Conservation (phyloP, 306 rosid species). For the Abrus precatorius region DNA sequence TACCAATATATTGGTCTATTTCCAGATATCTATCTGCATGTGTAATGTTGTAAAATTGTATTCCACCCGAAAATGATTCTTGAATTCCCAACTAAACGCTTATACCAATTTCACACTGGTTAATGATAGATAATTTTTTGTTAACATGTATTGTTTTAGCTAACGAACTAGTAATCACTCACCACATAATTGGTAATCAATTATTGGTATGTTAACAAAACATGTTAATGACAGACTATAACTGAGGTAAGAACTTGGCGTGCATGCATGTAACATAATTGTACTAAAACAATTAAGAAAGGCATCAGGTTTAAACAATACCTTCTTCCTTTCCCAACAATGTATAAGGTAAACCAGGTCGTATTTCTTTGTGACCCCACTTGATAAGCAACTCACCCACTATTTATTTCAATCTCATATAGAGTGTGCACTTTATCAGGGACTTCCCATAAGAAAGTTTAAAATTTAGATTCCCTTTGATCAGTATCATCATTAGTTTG, state of each 20-base stretch:
- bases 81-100: background rate
- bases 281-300: background rate
- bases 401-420: background rate
- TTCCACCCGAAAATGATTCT: background rate
- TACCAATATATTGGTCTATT: background rate
- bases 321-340: slow-evolving; percentile 21
- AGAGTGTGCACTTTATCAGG: background rate
- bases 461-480: slow-evolving; percentile 32
- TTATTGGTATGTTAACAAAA: background rate
- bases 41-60: background rate
- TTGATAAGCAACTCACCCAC: slow-evolving; percentile 1
- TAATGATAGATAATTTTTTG: background rate
- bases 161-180: background rate
- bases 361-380: slow-evolving; percentile 38
- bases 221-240: background rate
- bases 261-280: background rate
- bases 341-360: background rate
- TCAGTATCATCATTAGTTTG: slow-evolving; percentile 49
- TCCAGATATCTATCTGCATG: background rate
- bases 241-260: background rate
- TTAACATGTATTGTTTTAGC: background rate
- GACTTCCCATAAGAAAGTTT: background rate
- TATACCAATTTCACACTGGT: background rate
- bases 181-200: background rate
- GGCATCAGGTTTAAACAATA: slow-evolving; percentile 36